Percentiles rank a stretch among this genome's conserved stretches.
phyloP scores from a whole-genome alignment of 1,284 basidiomycete genomes.

The Irpex sp. region DNA sequence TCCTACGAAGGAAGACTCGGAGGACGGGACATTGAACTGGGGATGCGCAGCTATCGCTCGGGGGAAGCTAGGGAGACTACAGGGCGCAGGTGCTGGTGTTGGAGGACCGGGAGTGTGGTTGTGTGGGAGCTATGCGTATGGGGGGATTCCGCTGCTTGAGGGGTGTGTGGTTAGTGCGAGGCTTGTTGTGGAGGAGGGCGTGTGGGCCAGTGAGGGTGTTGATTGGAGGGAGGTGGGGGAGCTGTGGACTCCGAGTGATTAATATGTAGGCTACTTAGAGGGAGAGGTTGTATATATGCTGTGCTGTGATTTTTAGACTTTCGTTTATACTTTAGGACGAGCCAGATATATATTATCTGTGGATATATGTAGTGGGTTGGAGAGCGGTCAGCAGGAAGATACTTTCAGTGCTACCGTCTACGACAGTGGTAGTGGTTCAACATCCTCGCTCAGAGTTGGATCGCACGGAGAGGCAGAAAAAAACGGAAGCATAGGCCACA shows the following conservation, averaged over 20 bases:
- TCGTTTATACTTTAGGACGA: too few relatives aligned
- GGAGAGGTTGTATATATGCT: too few relatives aligned
- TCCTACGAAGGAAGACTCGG: background rate
- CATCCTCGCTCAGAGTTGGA: too few relatives aligned
- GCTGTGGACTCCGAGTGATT: background rate
- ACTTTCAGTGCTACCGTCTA: too few relatives aligned
- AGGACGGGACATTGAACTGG: slow-evolving; percentile 30
- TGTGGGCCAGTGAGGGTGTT: slow-evolving; percentile 26
- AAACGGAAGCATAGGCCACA: too few relatives aligned
- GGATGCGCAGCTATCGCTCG: slow-evolving; percentile 30
- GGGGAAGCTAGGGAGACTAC: slow-evolving; percentile 42
- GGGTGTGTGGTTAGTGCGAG: slow-evolving; percentile 62
- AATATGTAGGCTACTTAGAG: too few relatives aligned
- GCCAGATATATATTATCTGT: too few relatives aligned
- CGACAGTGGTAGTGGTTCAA: too few relatives aligned
- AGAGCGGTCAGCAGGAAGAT: too few relatives aligned
- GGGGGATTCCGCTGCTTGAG: slow-evolving; percentile 62
- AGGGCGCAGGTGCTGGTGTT: slow-evolving; percentile 35
- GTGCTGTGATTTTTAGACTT: too few relatives aligned
- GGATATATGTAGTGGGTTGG: too few relatives aligned
- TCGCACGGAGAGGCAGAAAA: too few relatives aligned
- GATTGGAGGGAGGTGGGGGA: background rate
- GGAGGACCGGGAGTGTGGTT: slow-evolving; percentile 50
- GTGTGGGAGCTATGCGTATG: slow-evolving; percentile 53
- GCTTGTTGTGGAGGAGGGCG: slow-evolving; percentile 47